phyloP scores from a whole-genome alignment of 1,284 basidiomycete genomes.

The Leccinum huronense region DNA sequence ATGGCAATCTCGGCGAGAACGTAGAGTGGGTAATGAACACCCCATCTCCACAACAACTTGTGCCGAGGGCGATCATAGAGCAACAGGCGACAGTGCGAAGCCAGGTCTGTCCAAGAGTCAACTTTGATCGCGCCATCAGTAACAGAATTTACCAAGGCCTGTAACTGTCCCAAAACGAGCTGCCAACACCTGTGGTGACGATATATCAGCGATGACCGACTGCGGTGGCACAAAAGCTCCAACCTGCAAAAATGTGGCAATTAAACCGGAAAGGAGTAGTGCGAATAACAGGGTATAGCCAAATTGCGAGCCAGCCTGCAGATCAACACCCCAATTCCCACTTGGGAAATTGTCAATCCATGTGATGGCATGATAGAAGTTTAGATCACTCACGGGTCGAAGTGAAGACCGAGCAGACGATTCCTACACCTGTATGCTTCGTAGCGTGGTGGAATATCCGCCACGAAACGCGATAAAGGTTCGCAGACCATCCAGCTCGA shows the following conservation, averaged over 20 bases:
- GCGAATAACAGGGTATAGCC: constrained; percentile 77
- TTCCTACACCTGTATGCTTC: constrained; percentile 49
- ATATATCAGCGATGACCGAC: constrained; percentile 10
- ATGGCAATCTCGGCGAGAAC: constrained; percentile 64
- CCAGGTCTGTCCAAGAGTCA: constrained; percentile 40
- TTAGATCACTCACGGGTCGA: constrained; percentile 47
- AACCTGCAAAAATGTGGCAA: constrained; percentile 63
- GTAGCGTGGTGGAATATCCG: constrained; percentile 39
- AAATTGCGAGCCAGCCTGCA: constrained; percentile 58
- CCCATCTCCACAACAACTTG: constrained; percentile 49
- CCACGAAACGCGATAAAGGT: constrained; percentile 24
- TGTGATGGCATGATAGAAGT: neutral
- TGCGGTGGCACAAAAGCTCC: constrained; percentile 33
- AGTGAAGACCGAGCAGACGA: constrained; percentile 54
- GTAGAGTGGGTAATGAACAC: constrained; percentile 55
- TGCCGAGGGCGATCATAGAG: constrained; percentile 51
- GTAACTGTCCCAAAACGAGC: constrained; percentile 49
- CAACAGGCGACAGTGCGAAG: constrained; percentile 56
- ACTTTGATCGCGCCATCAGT: neutral
- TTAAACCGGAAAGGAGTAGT: constrained; percentile 66
- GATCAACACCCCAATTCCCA: constrained; percentile 60
- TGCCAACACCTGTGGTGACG: constrained; percentile 41
- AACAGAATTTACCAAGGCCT: constrained; percentile 41
- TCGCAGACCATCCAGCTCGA: constrained; percentile 21
- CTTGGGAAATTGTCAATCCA: constrained; percentile 28